These are phyloP conservation scores for Penicillium decumbens DNA, from an alignment of 2,329 filamentous ascomycete genomes.

Conservation along the genomic window DNA sequence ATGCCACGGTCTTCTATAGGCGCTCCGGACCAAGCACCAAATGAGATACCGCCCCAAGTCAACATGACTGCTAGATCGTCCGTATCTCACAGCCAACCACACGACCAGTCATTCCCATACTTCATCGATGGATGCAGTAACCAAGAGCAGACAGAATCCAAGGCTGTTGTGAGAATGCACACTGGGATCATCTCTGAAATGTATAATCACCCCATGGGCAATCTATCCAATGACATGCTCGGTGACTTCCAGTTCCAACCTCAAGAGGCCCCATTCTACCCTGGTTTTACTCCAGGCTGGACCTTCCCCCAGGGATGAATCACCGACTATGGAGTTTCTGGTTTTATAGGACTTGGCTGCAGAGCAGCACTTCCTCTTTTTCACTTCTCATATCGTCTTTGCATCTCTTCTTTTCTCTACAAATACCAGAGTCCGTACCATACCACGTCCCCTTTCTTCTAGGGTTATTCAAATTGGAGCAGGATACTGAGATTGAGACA, in stretches of 20 bases:
- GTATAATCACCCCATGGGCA: slow-evolving; percentile 16
- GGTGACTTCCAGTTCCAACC: slow-evolving; percentile 24
- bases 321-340: neutral
- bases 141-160: slow-evolving; percentile 12
- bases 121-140: slow-evolving; percentile 19
- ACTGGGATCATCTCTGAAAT: slow-evolving; percentile 12
- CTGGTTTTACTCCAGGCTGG: slow-evolving; percentile 20
- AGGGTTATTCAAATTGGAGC: neutral
- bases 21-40: slow-evolving; percentile 11
- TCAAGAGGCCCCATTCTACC: slow-evolving; percentile 18
- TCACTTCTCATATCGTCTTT: slow-evolving; percentile 1
- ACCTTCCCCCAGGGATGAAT: slow-evolving; percentile 14
- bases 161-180: slow-evolving; percentile 13
- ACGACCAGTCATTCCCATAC: slow-evolving; percentile 24
- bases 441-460: neutral
- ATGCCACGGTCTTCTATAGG: slow-evolving; percentile 19
- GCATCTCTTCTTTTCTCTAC: slow-evolving; percentile 6
- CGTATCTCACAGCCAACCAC: slow-evolving; percentile 5
- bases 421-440: neutral
- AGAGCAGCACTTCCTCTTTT: neutral
- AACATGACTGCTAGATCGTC: slow-evolving; percentile 7
- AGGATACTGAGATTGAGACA: neutral
- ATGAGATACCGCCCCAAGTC: slow-evolving; percentile 15
- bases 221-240: slow-evolving; percentile 24
- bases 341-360: neutral